Base-by-base conservation (phyloP, 176 grass and related monocot genomes). In the Triticum dicoccoides region DNA sequence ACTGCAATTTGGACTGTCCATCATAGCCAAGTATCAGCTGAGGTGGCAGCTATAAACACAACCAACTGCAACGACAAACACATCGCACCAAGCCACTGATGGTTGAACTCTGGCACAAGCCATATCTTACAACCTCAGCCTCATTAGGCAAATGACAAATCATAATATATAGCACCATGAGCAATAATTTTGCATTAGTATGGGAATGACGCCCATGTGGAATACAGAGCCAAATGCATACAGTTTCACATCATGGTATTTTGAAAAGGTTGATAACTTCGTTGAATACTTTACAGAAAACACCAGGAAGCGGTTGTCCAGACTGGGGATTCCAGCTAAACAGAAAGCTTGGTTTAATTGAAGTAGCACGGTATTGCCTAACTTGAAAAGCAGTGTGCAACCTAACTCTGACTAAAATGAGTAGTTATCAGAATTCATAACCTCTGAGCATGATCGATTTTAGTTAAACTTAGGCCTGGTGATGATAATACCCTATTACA, bases 41-140 rank as follows among this genome's bases (percentile, higher is more conserved):
- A 69, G 83, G 33, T 83, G 63, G 38, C 87, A 81, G 32, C 41
- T 71, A 79, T 51, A 42, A 89, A 68, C 64, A 78, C 37, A 86
- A 65, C 65, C 49, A 77, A 83, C 33, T 74, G 56, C 9, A 78
- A 20, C 17, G 18, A 84, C 71, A 86, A 47, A 23, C 33, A 77
- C 17, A 13, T 78, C 37, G 9, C 51, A 49, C 63, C 52, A 86
- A 70, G 33, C 21, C 35, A 84, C 35, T 62, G 27, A 47, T 49
- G 71, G 38, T 64, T 65, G 23, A 84, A 84, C 13, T 47, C 24
- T 45, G 47, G 34, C 17, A 85, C 17, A 78, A 61, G 25, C 18
- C 15, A 64, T 42, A 67, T 52, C 17, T 69, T 56, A 87, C 33
- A 63, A 71, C 9, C 39, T 63, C 62, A 87, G 21, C n/a, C 24